phyloP scores from a whole-genome alignment of 345 rosid species.

The Noccaea caerulescens region DNA sequence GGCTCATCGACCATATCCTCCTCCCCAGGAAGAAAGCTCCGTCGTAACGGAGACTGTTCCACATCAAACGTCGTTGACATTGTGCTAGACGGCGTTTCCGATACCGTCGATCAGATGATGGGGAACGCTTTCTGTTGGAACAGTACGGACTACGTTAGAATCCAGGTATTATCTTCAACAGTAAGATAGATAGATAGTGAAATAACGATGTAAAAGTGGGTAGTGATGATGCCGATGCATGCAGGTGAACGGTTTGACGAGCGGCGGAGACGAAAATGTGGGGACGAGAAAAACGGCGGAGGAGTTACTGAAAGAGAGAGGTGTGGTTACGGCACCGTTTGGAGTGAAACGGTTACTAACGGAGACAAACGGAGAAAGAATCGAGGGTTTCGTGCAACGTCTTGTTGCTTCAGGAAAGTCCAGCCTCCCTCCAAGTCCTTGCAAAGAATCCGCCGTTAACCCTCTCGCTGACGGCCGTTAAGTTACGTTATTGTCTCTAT shows the following conservation, averaged over 20 bases:
- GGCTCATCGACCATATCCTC: slow-evolving; percentile 52
- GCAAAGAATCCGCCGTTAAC: slow-evolving; percentile 73
- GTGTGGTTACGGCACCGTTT: slow-evolving; percentile 85
- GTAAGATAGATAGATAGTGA: too few species aligned
- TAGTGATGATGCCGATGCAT: neutral
- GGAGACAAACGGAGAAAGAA: slow-evolving; percentile 87
- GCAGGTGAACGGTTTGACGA: slow-evolving; percentile 68
- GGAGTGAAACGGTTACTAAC: slow-evolving; percentile 82
- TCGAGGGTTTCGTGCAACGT: slow-evolving; percentile 74
- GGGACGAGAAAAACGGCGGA: slow-evolving; percentile 50
- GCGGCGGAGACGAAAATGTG: slow-evolving; percentile 43
- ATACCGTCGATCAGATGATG: slow-evolving; percentile 91
- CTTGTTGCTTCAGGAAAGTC: slow-evolving; percentile 77
- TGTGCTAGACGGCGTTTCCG: slow-evolving; percentile 89
- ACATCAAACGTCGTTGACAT: slow-evolving; percentile 73
- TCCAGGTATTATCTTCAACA: slow-evolving; percentile 56
- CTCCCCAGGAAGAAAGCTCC: slow-evolving; percentile 42
- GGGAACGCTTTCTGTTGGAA: slow-evolving; percentile 97
- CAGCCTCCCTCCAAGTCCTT: slow-evolving; percentile 85
- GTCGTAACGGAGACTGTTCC: slow-evolving; percentile 65
- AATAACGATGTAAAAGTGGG: too few species aligned
- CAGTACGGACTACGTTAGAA: slow-evolving; percentile 88
- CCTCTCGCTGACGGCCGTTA: slow-evolving; percentile 73
- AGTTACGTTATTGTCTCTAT: neutral
- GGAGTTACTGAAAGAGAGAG: slow-evolving; percentile 73